phyloP scores from a whole-genome alignment of 73 alveolate genomes.

The Diophrys appendiculata region DNA sequence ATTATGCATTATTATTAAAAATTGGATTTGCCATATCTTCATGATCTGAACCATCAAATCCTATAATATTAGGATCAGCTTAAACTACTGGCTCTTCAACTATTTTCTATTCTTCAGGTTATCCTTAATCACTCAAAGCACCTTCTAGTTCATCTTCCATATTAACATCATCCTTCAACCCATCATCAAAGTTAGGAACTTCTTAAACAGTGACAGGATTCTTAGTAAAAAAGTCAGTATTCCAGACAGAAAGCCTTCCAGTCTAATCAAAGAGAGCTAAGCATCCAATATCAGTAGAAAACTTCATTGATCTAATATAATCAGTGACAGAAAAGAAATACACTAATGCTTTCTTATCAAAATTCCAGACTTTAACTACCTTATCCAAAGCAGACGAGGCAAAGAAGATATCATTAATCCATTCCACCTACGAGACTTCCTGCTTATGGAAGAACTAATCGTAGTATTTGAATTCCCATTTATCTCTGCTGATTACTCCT shows the following conservation, averaged over 20 bases:
- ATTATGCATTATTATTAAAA: too few relatives aligned
- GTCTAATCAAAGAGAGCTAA: conserved; percentile 36
- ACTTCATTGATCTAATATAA: background rate
- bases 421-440: background rate
- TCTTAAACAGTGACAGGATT: background rate
- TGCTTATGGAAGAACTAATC: conserved; percentile 1
- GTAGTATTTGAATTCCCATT: conserved; percentile 3
- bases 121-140: background rate
- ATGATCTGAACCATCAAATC: too few relatives aligned
- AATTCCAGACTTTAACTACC: conserved; percentile 33
- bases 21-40: too few relatives aligned
- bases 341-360: conserved; percentile 1
- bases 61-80: too few relatives aligned
- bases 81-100: too few relatives aligned
- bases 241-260: conserved; percentile 25
- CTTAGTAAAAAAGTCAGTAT: conserved; percentile 15
- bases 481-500: conserved; percentile 18
- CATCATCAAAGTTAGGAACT: background rate
- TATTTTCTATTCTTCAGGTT: background rate
- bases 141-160: background rate
- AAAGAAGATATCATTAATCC: conserved; percentile 43
- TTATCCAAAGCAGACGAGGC: conserved; percentile 29
- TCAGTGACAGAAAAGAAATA: background rate
- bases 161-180: background rate
- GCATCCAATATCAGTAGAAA: conserved; percentile 17